Evolutionary conservation across 768 basidiomycete genomes (phyloP).

Genomic region (Pisolithus tinctorius): DNA sequence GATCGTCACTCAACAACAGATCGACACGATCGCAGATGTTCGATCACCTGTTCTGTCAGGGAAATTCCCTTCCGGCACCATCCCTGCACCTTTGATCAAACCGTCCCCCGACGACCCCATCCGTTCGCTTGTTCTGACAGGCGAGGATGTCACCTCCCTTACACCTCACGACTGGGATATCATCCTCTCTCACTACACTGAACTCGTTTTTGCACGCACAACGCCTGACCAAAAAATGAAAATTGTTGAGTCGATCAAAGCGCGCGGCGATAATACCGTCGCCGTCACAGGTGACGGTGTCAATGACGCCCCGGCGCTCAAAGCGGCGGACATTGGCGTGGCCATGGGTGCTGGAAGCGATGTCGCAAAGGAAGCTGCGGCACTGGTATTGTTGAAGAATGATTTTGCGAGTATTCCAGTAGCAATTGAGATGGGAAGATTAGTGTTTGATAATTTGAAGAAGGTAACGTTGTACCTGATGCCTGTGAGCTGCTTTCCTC

Average conservation of each 20-base stretch:
- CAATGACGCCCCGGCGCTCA: slow-evolving; percentile 46
- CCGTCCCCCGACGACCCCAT: slow-evolving; percentile 32
- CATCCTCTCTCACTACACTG: slow-evolving; percentile 31
- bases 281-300: slow-evolving; percentile 55
- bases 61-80: slow-evolving; percentile 12
- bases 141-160: slow-evolving; percentile 36
- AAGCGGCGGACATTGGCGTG: slow-evolving; percentile 50
- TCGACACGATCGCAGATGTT: slow-evolving; percentile 30
- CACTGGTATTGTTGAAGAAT: slow-evolving; percentile 49
- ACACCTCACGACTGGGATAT: slow-evolving; percentile 33
- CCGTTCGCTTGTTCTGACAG: slow-evolving; percentile 37
- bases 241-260: slow-evolving; percentile 49
- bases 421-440: slow-evolving; percentile 53
- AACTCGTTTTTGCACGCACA: slow-evolving; percentile 48
- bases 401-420: slow-evolving; percentile 53
- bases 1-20: slow-evolving; percentile 33
- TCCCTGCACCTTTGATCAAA: slow-evolving; percentile 21
- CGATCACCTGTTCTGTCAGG: slow-evolving; percentile 9
- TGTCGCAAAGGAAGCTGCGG: slow-evolving; percentile 48
- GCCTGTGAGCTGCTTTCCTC: slow-evolving; percentile 24
- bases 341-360: slow-evolving; percentile 45
- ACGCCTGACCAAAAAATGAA: slow-evolving; percentile 52
- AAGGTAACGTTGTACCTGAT: slow-evolving; percentile 42
- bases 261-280: slow-evolving; percentile 40
- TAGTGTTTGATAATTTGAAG: slow-evolving; percentile 55